These are phyloP conservation scores for Syncephalis plumigaleata DNA, from an alignment of 371 early-diverging fungal species.

Conservation along the genomic window DNA sequence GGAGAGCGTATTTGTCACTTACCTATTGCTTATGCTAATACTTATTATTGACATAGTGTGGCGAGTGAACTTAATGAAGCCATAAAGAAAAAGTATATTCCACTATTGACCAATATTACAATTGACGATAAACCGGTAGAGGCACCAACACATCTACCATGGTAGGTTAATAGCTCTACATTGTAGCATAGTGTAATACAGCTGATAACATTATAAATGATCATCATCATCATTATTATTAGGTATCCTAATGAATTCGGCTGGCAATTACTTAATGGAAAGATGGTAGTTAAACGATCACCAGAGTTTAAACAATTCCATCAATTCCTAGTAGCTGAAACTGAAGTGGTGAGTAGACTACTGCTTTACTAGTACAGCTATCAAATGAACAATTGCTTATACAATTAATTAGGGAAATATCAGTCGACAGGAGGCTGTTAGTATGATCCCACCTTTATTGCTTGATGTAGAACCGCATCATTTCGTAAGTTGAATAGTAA, in stretches of 20 bases:
- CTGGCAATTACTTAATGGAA: constrained; percentile 64
- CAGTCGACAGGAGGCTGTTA: constrained; percentile 94
- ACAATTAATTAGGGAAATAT: constrained; percentile 58
- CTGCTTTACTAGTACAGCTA: neutral
- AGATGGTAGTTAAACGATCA: constrained; percentile 51
- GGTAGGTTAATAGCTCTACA: constrained; percentile 18
- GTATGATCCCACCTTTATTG: constrained; percentile 95
- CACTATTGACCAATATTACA: constrained; percentile 25
- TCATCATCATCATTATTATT: too few species aligned
- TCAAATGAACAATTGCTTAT: neutral
- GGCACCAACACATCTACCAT: constrained; percentile 60
- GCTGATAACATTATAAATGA: neutral
- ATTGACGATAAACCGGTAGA: constrained; percentile 51
- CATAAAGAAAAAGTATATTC: constrained; percentile 29
- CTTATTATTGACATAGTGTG: constrained; percentile 10
- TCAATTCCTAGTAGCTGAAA: constrained; percentile 83
- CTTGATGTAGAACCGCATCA: constrained; percentile 88
- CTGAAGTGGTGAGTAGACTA: constrained; percentile 63
- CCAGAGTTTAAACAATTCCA: constrained; percentile 68
- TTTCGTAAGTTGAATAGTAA: constrained; percentile 27
- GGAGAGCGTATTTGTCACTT: neutral
- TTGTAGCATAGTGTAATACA: neutral
- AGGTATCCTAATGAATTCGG: constrained; percentile 75
- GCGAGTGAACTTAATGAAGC: constrained; percentile 30
- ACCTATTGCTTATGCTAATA: neutral